Percentiles rank a stretch among this genome's conserved stretches.
These are phyloP conservation scores for Ceratobasidium sp. DNA, from an alignment of 1,284 basidiomycete species.

Conservation along the genomic window DNA sequence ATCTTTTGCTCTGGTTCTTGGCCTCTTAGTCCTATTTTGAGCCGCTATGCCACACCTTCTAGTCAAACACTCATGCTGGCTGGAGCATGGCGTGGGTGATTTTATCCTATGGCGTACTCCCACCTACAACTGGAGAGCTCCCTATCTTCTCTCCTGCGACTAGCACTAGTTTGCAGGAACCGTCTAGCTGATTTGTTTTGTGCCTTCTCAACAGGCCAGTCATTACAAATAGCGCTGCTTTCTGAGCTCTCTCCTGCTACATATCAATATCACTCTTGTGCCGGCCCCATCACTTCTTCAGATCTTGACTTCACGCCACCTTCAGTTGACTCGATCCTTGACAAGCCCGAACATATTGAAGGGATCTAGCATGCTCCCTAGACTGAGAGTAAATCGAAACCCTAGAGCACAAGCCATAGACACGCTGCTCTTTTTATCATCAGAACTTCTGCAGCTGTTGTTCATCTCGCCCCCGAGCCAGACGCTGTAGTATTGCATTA, in stretches of 20 bases:
- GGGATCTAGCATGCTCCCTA: constrained; percentile 35
- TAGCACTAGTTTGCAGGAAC: neutral
- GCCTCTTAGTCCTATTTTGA: too few species aligned
- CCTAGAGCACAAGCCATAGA: constrained; percentile 42
- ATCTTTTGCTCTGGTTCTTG: too few species aligned
- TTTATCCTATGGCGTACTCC: neutral
- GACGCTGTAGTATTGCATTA: constrained; percentile 55
- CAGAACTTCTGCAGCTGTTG: constrained; percentile 49
- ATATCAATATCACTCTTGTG: constrained; percentile 16
- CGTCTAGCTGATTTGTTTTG: too few species aligned
- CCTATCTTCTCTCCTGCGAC: constrained; percentile 47
- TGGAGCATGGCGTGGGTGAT: neutral
- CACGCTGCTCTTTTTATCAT: constrained; percentile 57
- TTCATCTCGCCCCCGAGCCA: constrained; percentile 55
- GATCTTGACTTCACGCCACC: constrained; percentile 13
- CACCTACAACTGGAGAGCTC: constrained; percentile 44
- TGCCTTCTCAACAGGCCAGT: neutral
- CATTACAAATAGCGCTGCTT: constrained; percentile 24
- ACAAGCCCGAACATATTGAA: constrained; percentile 24
- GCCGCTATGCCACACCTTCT: too few species aligned
- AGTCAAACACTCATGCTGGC: too few species aligned
- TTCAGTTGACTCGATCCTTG: constrained; percentile 9
- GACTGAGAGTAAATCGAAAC: constrained; percentile 41
- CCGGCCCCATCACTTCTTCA: constrained; percentile 1
- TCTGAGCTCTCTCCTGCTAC: neutral